Evolutionary conservation across 2,329 filamentous ascomycete species (phyloP), one percentile per base, ranked within the genome.

Genomic region (Aspergillus floridensis): DNA sequence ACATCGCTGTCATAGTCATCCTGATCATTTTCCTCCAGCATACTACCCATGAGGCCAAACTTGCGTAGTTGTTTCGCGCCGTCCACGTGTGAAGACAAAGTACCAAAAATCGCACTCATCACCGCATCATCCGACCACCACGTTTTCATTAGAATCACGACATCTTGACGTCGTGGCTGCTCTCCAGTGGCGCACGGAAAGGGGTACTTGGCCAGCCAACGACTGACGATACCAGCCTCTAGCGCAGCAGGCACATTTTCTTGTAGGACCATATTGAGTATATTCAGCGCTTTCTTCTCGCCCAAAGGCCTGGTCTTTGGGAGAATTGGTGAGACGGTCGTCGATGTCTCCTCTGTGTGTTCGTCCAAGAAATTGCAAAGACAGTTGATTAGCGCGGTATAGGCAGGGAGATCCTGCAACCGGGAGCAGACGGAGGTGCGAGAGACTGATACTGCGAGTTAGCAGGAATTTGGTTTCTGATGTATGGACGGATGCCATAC

Each of bases 171-270:
- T 29, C 74, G 74, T 22, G 75, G 73, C 56, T 86, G 82, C 57
- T 83, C 80, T 2, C 81, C 75, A 1, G 74, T 75, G 19, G 80
- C 77, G 21, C 88, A 89, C 79, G 89, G 79, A 53, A 81, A 92
- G 7, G 86, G 84, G 71, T 92, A 91, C 66, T 84, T 86, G 35
- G 80, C 83, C n/a, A 93, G 81, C 90, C 90, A 93, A 58, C 84
- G 86, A 61, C 88, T 86, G 44, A 93, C 81, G 62, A 93, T 85
- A 6, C 82, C 82, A 41, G 87, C 86, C 70, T 85, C 76, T 19
- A 92, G 75, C 56, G 82, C 82, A 26, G 81, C 80, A 1, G 82
- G 76, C 19, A 84, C 82, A 65, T 85, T 84, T 62, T 84, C 83
- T 60, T 80, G 81, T n/a, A 88, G 79, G 2, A 92, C 76, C 6